These are phyloP conservation scores for Saccharomycopsis oosterbeekiorum DNA, from an alignment of 805 yeast species.

Conservation along the genomic window DNA sequence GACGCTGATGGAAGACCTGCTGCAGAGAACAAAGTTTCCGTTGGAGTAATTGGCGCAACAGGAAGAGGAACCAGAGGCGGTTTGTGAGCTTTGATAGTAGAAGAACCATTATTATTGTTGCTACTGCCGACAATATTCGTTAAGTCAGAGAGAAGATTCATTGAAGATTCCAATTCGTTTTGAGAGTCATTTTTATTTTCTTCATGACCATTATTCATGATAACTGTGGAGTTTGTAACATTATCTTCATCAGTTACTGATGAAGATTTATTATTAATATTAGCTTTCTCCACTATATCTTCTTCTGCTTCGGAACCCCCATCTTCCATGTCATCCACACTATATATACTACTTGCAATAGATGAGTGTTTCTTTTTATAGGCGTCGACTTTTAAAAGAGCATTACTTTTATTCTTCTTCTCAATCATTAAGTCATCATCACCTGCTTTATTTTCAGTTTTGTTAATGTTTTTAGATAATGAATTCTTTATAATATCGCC, in stretches of 20 bases:
- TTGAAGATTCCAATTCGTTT: slow-evolving; percentile 7
- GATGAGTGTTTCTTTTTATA: slow-evolving; percentile 9
- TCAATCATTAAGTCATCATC: neutral
- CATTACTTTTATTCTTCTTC: neutral
- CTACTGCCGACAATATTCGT: neutral
- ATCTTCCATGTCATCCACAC: slow-evolving; percentile 11
- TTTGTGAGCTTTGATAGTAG: neutral
- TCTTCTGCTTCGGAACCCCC: neutral
- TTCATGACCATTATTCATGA: neutral
- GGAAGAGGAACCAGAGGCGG: slow-evolving; percentile 1
- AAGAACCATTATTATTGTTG: neutral
- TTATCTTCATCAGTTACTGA: neutral
- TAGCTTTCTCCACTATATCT: neutral
- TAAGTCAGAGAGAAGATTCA: neutral
- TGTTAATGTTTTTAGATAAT: neutral
- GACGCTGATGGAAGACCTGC: neutral
- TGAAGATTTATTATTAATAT: neutral
- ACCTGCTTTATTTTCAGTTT: too few species aligned
- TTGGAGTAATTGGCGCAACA: neutral
- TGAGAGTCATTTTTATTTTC: slow-evolving; percentile 3
- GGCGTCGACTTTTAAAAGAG: neutral
- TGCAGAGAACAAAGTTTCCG: neutral
- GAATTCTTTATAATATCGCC: neutral
- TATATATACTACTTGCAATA: slow-evolving; percentile 15
- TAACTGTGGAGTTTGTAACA: neutral